Evolutionary conservation across 768 basidiomycete species (phyloP), one percentile per base, ranked within the genome.

Genomic region (Boletus speciosus): DNA sequence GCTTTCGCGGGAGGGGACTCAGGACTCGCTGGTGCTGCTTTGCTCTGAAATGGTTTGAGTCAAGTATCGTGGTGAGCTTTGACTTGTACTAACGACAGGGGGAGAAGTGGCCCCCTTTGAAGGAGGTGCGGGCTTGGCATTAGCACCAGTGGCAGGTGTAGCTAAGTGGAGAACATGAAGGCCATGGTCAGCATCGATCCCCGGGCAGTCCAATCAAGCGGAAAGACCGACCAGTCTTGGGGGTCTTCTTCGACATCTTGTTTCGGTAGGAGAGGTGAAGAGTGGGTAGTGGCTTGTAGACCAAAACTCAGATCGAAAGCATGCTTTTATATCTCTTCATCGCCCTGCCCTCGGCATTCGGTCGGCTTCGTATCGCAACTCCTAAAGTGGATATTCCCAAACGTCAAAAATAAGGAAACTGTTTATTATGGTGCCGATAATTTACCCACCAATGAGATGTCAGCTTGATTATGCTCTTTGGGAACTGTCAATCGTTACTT

Each of bases 271-370:
- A 8, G 47, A 47, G 38, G 45, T 34, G 47, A 23, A 43, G 50
- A 23, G 49, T 52, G 34, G 47, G 54, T 34, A 3, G 35, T 45
- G 37, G 42, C 9, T 42, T 42, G 48, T 21, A 19, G 40, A 35
- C 37, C 11, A 14, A 5, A 25, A 16, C 29, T 47, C 32, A 34
- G 44, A 44, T 44, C 31, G 27, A 52, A 47, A 44, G 7, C 52
- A 50, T 12, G 36, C 6, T n/a, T 66, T 70, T 68, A 68, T 68
- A 55, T 34, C 50, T 36, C 25, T 47, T 46, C 50, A 39, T 53
- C 31, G 58, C 49, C 64, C 66, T 68, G 68, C 68, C 68, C 68
- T 70, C 55, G 63, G 54, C 56, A 19, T 54, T 57, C 55, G 66
- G 58, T 58, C 46, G 45, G 51, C 32, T 31, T 43, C 57, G 66